Evolutionary conservation across 1,284 basidiomycete genomes (phyloP).

Genomic region (Naganishia albida): DNA sequence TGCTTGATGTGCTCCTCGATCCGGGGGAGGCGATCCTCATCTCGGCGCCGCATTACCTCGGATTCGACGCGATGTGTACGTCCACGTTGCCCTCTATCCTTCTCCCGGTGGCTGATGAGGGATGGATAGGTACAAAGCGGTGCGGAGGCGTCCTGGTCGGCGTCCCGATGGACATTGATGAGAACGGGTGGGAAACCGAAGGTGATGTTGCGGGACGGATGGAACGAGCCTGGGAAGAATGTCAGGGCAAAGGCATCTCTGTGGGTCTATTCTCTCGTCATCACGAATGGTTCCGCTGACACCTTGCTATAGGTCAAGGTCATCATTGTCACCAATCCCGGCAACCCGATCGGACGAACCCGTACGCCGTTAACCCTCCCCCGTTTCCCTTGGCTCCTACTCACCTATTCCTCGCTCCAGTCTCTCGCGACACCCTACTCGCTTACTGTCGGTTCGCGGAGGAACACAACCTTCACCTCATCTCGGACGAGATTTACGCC

Average conservation of each 20-base stretch:
- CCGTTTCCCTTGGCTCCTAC: no score
- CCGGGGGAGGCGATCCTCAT: constrained; percentile 44
- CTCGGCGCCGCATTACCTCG: constrained; percentile 46
- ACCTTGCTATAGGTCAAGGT: constrained; percentile 29
- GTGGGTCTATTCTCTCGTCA: constrained; percentile 30
- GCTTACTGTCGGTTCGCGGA: constrained; percentile 55
- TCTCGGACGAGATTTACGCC: constrained; percentile 57
- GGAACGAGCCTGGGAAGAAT: constrained; percentile 29
- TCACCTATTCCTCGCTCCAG: no score
- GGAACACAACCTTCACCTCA: constrained; percentile 53
- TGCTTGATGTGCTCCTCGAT: constrained; percentile 43
- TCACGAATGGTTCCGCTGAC: background rate
- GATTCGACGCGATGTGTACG: constrained; percentile 41
- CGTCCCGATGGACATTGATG: constrained; percentile 35
- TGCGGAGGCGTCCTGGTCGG: constrained; percentile 36
- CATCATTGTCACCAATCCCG: constrained; percentile 54
- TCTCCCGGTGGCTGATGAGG: constrained; percentile 6
- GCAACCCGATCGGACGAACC: constrained; percentile 55
- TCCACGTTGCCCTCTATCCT: background rate
- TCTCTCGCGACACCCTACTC: constrained; percentile 48
- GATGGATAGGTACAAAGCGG: constrained; percentile 9
- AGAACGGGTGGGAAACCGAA: constrained; percentile 25
- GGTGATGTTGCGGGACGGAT: constrained; percentile 28
- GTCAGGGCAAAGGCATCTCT: constrained; percentile 30
- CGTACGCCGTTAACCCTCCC: constrained; percentile 21